A percentile compares a stretch with the other conserved stretches of the same genome.
phyloP scores from a whole-genome alignment of 441 rosid genomes.

The Melastoma candidum region DNA sequence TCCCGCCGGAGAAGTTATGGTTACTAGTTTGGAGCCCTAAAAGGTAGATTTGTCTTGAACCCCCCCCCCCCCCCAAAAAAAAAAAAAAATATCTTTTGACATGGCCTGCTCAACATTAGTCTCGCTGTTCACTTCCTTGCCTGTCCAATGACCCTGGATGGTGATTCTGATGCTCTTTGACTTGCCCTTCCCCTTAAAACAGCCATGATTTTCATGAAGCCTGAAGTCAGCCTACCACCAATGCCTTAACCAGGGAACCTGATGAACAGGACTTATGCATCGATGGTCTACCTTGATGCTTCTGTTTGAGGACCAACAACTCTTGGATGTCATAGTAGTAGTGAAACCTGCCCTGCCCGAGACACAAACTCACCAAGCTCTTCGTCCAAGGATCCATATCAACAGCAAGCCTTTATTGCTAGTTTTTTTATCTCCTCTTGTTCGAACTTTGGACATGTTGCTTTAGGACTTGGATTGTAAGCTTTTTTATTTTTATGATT shows the following conservation, averaged over 20 bases:
- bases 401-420: conserved; percentile 38
- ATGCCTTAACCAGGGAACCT: conserved; percentile 62
- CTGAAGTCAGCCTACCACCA: conserved; percentile 85
- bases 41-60: conserved; percentile 36
- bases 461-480: no score
- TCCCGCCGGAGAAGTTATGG: conserved; percentile 75
- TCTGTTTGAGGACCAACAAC: conserved; percentile 54
- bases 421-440: conserved; percentile 18
- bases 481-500: no score
- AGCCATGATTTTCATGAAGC: conserved; percentile 80
- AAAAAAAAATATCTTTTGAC: conserved; percentile 25
- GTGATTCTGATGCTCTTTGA: conserved; percentile 58
- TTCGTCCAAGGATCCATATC: conserved; percentile 52
- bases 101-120: conserved; percentile 19
- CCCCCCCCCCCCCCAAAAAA: conserved; percentile 9
- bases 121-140: conserved; percentile 36
- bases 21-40: conserved; percentile 37
- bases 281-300: conserved; percentile 74
- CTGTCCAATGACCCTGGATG: conserved; percentile 43
- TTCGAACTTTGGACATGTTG: no score
- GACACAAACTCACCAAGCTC: conserved; percentile 62
- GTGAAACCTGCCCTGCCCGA: conserved; percentile 44
- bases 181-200: conserved; percentile 71
- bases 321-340: conserved; percentile 38
- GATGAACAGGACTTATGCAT: conserved; percentile 58